These are phyloP conservation scores for Hippophae gyantsensis DNA, from an alignment of 306 rosid genomes.

Conservation along the genomic window DNA sequence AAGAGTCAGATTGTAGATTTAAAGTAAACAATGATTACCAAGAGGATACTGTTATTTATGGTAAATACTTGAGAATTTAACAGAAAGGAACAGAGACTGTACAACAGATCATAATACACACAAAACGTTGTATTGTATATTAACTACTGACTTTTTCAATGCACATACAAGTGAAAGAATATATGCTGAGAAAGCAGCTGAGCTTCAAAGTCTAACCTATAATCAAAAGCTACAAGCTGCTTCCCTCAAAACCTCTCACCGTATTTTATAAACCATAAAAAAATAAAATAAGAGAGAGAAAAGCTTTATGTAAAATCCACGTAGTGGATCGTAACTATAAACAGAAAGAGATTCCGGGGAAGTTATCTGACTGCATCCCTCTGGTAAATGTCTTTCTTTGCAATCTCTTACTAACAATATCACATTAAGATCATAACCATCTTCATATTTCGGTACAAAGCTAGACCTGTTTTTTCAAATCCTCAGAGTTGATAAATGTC, in stretches of 20 bases:
- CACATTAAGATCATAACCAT: not conserved
- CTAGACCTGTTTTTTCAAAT: constrained; percentile 49
- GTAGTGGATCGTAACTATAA: constrained; percentile 2
- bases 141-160: not conserved
- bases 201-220: constrained; percentile 54
- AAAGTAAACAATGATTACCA: too few relatives aligned
- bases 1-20: too few relatives aligned
- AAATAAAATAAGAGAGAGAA: too few relatives aligned
- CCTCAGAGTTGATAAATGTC: constrained; percentile 59
- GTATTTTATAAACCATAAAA: constrained; percentile 7
- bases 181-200: constrained; percentile 72
- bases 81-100: not conserved
- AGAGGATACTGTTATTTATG: too few relatives aligned
- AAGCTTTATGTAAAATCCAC: too few relatives aligned
- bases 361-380: constrained; percentile 57
- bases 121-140: not conserved
- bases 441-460: not conserved
- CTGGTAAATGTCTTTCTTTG: constrained; percentile 41
- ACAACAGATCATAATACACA: not conserved
- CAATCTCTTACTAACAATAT: too few relatives aligned
- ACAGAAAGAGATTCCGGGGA: constrained; percentile 72
- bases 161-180: constrained; percentile 36
- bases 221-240: constrained; percentile 77
- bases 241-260: constrained; percentile 48
- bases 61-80: not conserved